Evolutionary conservation across 352 stramenopile genomes (phyloP).

Genomic region (Phytophthora vignae): DNA sequence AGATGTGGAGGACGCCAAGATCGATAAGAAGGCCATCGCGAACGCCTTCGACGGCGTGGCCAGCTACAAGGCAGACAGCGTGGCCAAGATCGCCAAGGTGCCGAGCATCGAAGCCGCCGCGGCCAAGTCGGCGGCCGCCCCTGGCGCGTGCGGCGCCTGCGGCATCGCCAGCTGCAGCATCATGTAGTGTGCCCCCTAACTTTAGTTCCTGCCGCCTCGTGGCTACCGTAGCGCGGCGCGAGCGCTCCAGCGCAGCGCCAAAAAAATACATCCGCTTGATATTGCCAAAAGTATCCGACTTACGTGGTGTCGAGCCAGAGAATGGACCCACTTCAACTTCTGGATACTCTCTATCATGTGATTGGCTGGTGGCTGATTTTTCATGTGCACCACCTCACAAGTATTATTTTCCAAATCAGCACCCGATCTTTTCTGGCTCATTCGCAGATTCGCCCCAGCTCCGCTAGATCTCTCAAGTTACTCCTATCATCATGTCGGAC

Average conservation of each 20-base stretch:
- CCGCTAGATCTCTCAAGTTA: neutral
- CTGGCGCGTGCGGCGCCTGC: slow-evolving; percentile 38
- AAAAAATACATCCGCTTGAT: neutral
- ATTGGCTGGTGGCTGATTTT: neutral
- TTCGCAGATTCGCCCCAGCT: slow-evolving; percentile 39
- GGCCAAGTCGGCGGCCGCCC: slow-evolving; percentile 25
- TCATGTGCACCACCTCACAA: slow-evolving; percentile 13
- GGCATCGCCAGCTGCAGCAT: slow-evolving; percentile 40
- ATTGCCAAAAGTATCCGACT: slow-evolving; percentile 9
- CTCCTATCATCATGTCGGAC: slow-evolving; percentile 39
- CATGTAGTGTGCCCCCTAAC: slow-evolving; percentile 35
- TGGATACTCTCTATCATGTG: slow-evolving; percentile 11
- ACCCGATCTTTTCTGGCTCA: slow-evolving; percentile 39
- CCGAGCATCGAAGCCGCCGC: slow-evolving; percentile 27
- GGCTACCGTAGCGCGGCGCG: neutral
- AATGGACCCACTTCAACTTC: slow-evolving; percentile 20
- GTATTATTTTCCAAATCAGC: slow-evolving; percentile 13
- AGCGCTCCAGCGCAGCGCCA: neutral
- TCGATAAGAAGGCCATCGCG: slow-evolving; percentile 38
- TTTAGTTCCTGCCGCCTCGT: slow-evolving; percentile 16
- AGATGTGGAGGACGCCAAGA: slow-evolving; percentile 26
- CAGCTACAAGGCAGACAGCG: slow-evolving; percentile 50
- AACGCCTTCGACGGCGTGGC: slow-evolving; percentile 46
- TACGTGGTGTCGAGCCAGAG: slow-evolving; percentile 14
- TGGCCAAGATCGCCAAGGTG: slow-evolving; percentile 36